Conservation (phyloP, 768 basidiomycete genomes). For the Leccinum sublutescens region DNA sequence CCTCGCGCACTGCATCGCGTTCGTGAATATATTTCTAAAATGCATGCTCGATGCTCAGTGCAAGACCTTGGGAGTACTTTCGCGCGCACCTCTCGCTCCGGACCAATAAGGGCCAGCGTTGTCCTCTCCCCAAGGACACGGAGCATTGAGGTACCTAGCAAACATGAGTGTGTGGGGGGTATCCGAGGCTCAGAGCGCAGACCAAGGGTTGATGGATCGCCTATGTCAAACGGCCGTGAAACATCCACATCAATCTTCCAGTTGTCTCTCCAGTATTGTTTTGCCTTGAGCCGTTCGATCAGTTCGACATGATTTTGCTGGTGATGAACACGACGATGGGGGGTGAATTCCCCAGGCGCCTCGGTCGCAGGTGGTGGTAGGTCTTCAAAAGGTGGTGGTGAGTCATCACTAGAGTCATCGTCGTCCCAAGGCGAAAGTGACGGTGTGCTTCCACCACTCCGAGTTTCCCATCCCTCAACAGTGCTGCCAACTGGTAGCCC, state of each 20-base stretch:
- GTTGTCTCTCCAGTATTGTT: conserved; percentile 73
- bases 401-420: conserved; percentile 37
- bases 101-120: conserved; percentile 39
- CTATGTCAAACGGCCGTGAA: conserved; percentile 53
- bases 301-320: conserved; percentile 40
- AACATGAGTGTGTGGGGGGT: background rate
- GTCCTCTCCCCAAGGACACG: conserved; percentile 38
- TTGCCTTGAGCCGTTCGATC: conserved; percentile 59
- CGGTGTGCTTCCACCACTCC: conserved; percentile 52
- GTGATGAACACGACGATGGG: conserved; percentile 1
- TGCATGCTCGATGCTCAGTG: background rate
- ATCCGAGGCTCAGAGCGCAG: conserved; percentile 8
- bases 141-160: conserved; percentile 45
- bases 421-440: conserved; percentile 68
- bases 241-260: conserved; percentile 53
- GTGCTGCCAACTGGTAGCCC: conserved; percentile 50
- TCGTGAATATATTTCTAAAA: conserved; percentile 68
- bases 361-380: conserved; percentile 7
- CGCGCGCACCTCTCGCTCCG: conserved; percentile 41
- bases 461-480: conserved; percentile 39
- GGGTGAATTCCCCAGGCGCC: background rate
- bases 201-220: conserved; percentile 76
- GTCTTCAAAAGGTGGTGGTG: conserved; percentile 14
- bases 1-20: conserved; percentile 73
- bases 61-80: background rate